Evolutionary conservation across 2,329 filamentous ascomycete genomes (phyloP).

Genomic region (Scolecobasidium constrictum): DNA sequence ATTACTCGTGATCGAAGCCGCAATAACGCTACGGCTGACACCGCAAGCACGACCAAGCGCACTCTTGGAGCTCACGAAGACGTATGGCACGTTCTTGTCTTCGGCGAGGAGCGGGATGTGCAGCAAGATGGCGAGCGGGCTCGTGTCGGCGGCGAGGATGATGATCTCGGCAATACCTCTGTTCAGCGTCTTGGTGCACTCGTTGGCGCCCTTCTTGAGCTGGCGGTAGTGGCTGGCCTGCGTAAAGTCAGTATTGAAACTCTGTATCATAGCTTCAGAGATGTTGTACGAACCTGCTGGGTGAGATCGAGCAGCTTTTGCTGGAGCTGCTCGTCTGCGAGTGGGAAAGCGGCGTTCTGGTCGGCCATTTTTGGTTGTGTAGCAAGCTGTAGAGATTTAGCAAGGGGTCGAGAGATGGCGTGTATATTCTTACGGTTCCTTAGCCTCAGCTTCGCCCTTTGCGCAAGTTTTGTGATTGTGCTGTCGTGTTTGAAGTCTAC

Average conservation of each 20-base stretch:
- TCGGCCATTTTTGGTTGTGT: neutral
- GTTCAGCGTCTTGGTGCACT: slow-evolving; percentile 44
- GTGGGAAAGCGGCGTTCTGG: slow-evolving; percentile 8
- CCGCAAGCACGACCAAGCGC: slow-evolving; percentile 82
- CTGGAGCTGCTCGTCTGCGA: slow-evolving; percentile 10
- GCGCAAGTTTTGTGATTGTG: too few relatives aligned
- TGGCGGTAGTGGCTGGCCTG: slow-evolving; percentile 10
- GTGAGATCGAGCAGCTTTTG: slow-evolving; percentile 11
- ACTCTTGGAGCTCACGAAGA: slow-evolving; percentile 76
- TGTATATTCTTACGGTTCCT: slow-evolving; percentile 8
- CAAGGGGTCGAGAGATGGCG: neutral
- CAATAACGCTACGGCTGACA: slow-evolving; percentile 80
- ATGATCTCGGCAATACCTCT: slow-evolving; percentile 84
- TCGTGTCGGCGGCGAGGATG: slow-evolving; percentile 57
- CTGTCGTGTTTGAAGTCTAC: too few relatives aligned
- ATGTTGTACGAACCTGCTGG: slow-evolving; percentile 5
- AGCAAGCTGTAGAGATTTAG: neutral
- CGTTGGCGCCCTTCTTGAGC: slow-evolving; percentile 12
- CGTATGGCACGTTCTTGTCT: slow-evolving; percentile 62
- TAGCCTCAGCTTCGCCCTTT: slow-evolving; percentile 9
- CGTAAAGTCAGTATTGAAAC: neutral
- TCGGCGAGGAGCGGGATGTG: slow-evolving; percentile 81
- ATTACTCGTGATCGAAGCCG: slow-evolving; percentile 69
- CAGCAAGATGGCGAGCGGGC: slow-evolving; percentile 28
- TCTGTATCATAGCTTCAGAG: neutral